Conservation (phyloP, 495 filamentous ascomycete species). For the Hyaloscypha bicolor region DNA sequence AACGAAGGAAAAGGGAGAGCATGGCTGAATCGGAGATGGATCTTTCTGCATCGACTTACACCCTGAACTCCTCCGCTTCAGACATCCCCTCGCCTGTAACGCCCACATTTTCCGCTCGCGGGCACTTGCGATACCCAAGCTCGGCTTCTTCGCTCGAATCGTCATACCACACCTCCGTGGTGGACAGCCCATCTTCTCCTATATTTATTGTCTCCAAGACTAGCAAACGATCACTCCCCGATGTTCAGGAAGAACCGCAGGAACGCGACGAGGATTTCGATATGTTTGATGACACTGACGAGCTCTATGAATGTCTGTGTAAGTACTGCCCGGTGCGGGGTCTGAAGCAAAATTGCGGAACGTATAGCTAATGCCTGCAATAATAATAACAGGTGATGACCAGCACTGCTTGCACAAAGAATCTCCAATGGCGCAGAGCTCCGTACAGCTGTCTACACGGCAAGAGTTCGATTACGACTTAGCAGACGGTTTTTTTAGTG, state of each 20-base stretch:
- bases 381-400: slow-evolving; percentile 28
- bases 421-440: slow-evolving; percentile 29
- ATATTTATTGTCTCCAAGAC: slow-evolving; percentile 42
- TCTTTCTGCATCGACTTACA: slow-evolving; percentile 23
- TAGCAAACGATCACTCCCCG: slow-evolving; percentile 53
- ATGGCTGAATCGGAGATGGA: slow-evolving; percentile 31
- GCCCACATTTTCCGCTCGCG: slow-evolving; percentile 58
- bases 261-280: slow-evolving; percentile 59
- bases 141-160: slow-evolving; percentile 54
- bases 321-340: slow-evolving; percentile 35
- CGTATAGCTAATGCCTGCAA: slow-evolving; percentile 29
- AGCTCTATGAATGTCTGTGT: slow-evolving; percentile 57
- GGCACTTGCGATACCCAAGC: slow-evolving; percentile 57
- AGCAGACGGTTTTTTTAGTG: slow-evolving; percentile 56
- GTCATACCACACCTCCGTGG: slow-evolving; percentile 35
- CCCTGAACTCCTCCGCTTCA: slow-evolving; percentile 54
- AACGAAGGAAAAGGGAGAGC: slow-evolving; percentile 47
- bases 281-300: slow-evolving; percentile 41
- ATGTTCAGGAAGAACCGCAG: slow-evolving; percentile 56
- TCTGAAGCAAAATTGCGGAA: slow-evolving; percentile 12
- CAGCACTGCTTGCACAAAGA: slow-evolving; percentile 33
- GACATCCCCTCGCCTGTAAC: slow-evolving; percentile 62
- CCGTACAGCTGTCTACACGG: slow-evolving; percentile 25
- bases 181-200: slow-evolving; percentile 47
- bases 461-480: slow-evolving; percentile 60